phyloP scores from a whole-genome alignment of 176 grass and related monocot species.

The Oryza meridionalis region DNA sequence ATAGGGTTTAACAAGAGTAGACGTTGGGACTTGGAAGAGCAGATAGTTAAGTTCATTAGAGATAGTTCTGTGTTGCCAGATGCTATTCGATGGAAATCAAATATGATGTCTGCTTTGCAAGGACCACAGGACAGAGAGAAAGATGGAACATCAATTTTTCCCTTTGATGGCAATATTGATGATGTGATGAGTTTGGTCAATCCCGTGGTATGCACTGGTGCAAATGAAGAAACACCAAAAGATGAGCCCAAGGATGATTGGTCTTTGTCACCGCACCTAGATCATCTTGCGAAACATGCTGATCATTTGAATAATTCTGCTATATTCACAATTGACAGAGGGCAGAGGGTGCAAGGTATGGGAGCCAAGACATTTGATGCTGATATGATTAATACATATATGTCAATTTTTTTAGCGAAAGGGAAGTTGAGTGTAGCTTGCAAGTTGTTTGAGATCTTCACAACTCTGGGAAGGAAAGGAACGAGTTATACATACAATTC shows the following conservation, averaged over 20 bases:
- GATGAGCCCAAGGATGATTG: conserved; percentile 70
- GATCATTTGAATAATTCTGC: conserved; percentile 50
- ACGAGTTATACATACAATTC: conserved; percentile 93
- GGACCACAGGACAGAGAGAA: conserved; percentile 69
- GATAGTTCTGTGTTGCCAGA: conserved; percentile 59
- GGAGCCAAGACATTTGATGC: conserved; percentile 71
- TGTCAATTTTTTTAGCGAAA: conserved; percentile 91
- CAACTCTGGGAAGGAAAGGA: conserved; percentile 54
- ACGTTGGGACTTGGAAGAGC: conserved; percentile 73
- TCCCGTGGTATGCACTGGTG: conserved; percentile 37
- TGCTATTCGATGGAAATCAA: conserved; percentile 75
- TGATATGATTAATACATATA: conserved; percentile 94
- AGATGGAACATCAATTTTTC: conserved; percentile 70
- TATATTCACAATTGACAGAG: conserved; percentile 58
- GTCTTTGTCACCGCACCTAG: conserved; percentile 84
- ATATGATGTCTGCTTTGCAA: conserved; percentile 71
- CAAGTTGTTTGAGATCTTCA: conserved; percentile 92
- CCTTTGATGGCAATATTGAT: conserved; percentile 64
- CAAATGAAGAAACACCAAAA: conserved; percentile 32
- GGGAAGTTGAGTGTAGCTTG: conserved; percentile 89
- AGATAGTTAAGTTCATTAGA: conserved; percentile 77
- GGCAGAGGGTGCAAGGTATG: conserved; percentile 68
- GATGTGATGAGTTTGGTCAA: conserved; percentile 69
- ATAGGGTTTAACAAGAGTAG: conserved; percentile 74
- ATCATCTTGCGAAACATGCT: conserved; percentile 60